Conservation (phyloP, 2,329 filamentous ascomycete species). For the Daldinia eschscholtzii region DNA sequence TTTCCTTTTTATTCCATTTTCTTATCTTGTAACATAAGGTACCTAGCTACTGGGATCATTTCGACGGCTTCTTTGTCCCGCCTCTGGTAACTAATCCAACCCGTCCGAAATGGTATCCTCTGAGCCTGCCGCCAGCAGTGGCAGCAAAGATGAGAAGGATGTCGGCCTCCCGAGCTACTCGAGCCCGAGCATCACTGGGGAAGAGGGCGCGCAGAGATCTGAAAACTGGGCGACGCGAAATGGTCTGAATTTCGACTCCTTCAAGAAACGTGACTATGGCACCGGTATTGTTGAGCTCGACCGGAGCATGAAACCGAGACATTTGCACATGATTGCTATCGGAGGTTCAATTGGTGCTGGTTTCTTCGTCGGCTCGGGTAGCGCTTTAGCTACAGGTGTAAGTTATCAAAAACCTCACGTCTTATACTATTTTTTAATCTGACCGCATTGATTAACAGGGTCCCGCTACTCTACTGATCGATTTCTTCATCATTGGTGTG, state of each 20-base stretch:
- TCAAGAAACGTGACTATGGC: conserved; percentile 57
- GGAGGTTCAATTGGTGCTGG: conserved; percentile 71
- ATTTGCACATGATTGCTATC: conserved; percentile 67
- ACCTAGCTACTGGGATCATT: background rate
- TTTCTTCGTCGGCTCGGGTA: conserved; percentile 71
- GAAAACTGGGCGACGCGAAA: conserved; percentile 56
- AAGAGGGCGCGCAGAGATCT: conserved; percentile 43
- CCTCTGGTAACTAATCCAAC: conserved; percentile 1
- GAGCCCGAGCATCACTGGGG: conserved; percentile 17
- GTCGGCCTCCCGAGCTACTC: conserved; percentile 46
- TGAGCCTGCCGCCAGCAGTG: conserved; percentile 42
- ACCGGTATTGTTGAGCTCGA: conserved; percentile 55
- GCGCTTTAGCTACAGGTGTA: conserved; percentile 62
- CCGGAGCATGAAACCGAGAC: conserved; percentile 61
- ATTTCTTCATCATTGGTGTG: conserved; percentile 68
- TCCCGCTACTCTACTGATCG: conserved; percentile 60
- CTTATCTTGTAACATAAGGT: background rate
- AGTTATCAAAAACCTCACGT: conserved; percentile 34
- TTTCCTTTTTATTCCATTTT: background rate
- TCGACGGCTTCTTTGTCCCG: background rate
- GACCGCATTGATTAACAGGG: conserved; percentile 48
- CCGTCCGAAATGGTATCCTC: conserved; percentile 44
- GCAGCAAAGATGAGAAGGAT: conserved; percentile 51
- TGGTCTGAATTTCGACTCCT: conserved; percentile 58
- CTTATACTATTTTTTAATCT: conserved; percentile 15